These are phyloP conservation scores for rapeseed (Brassica napus) DNA, from an alignment of 345 rosid genomes.

Conservation along the genomic window DNA sequence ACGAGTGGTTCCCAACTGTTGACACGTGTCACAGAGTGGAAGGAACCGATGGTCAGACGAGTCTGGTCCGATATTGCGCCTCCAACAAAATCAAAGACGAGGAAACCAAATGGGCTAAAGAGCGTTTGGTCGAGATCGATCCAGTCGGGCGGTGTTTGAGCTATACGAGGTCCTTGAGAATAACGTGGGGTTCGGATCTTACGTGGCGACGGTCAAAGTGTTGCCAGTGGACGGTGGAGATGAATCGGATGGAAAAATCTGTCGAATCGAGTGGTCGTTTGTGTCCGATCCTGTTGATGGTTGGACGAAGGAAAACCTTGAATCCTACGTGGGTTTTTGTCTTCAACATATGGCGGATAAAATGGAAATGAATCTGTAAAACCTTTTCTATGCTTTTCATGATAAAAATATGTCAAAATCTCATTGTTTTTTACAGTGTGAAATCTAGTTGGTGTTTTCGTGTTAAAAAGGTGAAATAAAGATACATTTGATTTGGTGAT, in stretches of 20 bases:
- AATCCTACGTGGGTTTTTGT: constrained; percentile 33
- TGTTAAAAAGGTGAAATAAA: background rate
- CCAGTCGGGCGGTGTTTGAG: constrained; percentile 45
- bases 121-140: constrained; percentile 52
- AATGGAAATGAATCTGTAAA: constrained; percentile 44
- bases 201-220: constrained; percentile 50
- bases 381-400: background rate
- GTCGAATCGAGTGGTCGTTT: constrained; percentile 66
- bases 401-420: background rate
- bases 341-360: constrained; percentile 51
- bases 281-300: constrained; percentile 63
- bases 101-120: constrained; percentile 50
- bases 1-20: constrained; percentile 49
- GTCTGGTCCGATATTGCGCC: constrained; percentile 57
- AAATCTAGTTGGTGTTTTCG: constrained; percentile 5
- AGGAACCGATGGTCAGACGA: constrained; percentile 54
- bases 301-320: constrained; percentile 50
- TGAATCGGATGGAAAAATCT: constrained; percentile 34
- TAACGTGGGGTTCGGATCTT: constrained; percentile 52
- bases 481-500: background rate
- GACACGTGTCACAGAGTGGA: constrained; percentile 51
- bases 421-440: background rate
- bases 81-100: constrained; percentile 19
- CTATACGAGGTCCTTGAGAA: constrained; percentile 69
- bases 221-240: constrained; percentile 28